Conservation (phyloP, 306 rosid genomes). For the Ammopiptanthus mongolicus region DNA sequence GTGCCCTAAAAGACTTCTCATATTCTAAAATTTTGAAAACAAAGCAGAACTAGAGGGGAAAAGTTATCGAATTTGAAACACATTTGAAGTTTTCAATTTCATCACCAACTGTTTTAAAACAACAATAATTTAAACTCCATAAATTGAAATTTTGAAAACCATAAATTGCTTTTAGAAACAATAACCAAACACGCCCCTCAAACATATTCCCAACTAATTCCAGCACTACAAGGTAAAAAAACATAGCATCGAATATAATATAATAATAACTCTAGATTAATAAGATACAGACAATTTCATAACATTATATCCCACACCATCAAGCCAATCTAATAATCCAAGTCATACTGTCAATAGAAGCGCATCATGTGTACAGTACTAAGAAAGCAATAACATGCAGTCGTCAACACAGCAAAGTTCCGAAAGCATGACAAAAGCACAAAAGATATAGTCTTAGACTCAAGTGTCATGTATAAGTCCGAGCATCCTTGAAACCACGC, state of each 20-base stretch:
- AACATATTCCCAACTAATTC: not conserved
- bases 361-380: not conserved
- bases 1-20: no score
- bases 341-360: not conserved
- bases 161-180: not conserved
- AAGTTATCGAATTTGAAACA: not conserved
- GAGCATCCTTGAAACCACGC: not conserved
- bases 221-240: not conserved
- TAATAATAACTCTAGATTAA: not conserved
- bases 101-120: not conserved
- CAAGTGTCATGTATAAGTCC: not conserved
- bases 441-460: not conserved
- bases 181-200: not conserved
- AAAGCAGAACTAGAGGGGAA: not conserved
- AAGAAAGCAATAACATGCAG: slow-evolving; percentile 3
- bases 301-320: not conserved
- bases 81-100: not conserved
- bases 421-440: slow-evolving; percentile 7
- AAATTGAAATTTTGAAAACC: not conserved
- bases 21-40: no score
- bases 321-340: not conserved
- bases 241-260: not conserved
- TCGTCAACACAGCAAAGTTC: not conserved
- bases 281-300: not conserved
- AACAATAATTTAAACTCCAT: not conserved